These are phyloP conservation scores for Calamus simplicifolius DNA, from an alignment of 176 grass and related monocot genomes.

Conservation along the genomic window DNA sequence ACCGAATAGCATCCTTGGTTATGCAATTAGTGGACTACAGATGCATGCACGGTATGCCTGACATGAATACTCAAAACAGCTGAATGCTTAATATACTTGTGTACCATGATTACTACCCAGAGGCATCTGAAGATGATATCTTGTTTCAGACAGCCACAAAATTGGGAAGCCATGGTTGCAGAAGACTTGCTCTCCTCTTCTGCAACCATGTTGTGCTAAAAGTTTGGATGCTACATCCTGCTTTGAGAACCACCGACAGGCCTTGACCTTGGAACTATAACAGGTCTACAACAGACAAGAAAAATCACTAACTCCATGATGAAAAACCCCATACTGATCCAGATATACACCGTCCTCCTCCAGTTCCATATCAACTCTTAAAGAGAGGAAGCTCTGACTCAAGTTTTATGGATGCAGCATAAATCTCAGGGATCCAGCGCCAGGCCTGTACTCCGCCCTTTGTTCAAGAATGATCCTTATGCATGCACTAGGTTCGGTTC, in stretches of 20 bases:
- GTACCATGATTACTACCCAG: too few species aligned
- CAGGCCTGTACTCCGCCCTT: conserved; percentile 59
- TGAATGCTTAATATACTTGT: too few species aligned
- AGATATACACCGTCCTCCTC: conserved; percentile 89
- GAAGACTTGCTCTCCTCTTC: too few species aligned
- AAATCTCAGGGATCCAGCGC: conserved; percentile 85
- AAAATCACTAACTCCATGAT: conserved; percentile 45
- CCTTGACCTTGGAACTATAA: conserved; percentile 52
- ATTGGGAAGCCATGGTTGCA: too few species aligned
- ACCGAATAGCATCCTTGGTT: too few species aligned
- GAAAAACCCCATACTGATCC: conserved; percentile 72
- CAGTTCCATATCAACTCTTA: conserved; percentile 81
- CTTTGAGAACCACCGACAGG: neutral
- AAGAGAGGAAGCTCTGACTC: conserved; percentile 73
- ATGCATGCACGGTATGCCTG: too few species aligned
- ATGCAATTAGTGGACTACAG: too few species aligned
- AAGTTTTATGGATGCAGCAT: conserved; percentile 49
- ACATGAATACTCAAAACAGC: too few species aligned
- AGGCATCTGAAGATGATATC: too few species aligned
- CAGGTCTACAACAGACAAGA: conserved; percentile 62
- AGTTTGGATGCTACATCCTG: too few species aligned
- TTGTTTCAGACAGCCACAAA: too few species aligned
- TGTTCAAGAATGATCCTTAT: conserved; percentile 68
- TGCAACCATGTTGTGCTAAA: too few species aligned
- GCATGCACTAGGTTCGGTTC: conserved; percentile 43